A percentile compares a stretch with the other conserved stretches of the same genome.
Evolutionary conservation across 805 yeast genomes (phyloP).

Genomic region (Wickerhamiella qilinensis): DNA sequence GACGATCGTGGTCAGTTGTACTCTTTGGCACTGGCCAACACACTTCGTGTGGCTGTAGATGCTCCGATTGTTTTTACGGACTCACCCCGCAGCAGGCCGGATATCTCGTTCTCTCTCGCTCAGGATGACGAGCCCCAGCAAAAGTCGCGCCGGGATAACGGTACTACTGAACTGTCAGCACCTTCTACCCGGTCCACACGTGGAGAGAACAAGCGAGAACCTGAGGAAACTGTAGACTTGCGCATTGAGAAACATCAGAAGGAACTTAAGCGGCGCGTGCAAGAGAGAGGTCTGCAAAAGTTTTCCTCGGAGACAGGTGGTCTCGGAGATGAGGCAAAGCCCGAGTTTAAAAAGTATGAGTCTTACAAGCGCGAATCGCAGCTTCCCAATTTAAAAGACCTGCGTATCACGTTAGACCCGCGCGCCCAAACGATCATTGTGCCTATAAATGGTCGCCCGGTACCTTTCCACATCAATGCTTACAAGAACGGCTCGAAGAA

Average conservation of each 20-base stretch:
- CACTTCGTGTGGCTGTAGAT: constrained; percentile 49
- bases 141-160: constrained; percentile 8
- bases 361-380: constrained; percentile 88
- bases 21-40: constrained; percentile 64
- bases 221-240: constrained; percentile 65
- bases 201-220: constrained; percentile 16
- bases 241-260: constrained; percentile 70
- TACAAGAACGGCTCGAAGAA: constrained; percentile 88
- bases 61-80: constrained; percentile 56
- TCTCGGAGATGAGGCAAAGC: constrained; percentile 29
- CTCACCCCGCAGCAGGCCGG: constrained; percentile 54
- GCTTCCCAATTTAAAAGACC: constrained; percentile 72
- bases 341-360: constrained; percentile 82
- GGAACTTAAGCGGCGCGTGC: constrained; percentile 69
- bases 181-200: constrained; percentile 7
- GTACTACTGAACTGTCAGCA: constrained; percentile 16
- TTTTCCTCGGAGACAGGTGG: constrained; percentile 7
- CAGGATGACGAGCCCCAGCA: constrained; percentile 37
- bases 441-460: constrained; percentile 92
- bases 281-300: constrained; percentile 61
- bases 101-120: constrained; percentile 71
- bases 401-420: constrained; percentile 73
- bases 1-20: constrained; percentile 40
- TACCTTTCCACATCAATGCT: constrained; percentile 90
- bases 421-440: constrained; percentile 76